Evolutionary conservation across 2,329 filamentous ascomycete species (phyloP).

Genomic region (Bipolaris gigantea): DNA sequence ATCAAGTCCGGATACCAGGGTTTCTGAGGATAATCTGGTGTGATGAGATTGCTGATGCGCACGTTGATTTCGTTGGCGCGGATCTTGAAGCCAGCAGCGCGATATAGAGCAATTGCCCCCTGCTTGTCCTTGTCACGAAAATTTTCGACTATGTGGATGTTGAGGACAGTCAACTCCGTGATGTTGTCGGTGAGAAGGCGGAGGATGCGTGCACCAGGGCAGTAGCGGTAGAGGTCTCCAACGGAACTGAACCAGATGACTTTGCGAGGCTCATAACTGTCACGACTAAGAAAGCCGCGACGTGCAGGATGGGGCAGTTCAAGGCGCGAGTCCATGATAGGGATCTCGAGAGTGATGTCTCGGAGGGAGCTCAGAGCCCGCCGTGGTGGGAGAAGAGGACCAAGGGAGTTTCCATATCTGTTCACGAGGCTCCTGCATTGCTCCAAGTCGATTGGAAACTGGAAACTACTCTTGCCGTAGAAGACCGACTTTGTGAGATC

Average conservation of each 20-base stretch:
- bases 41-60: not conserved
- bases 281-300: not conserved
- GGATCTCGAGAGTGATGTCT: constrained; percentile 7
- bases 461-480: constrained; percentile 13
- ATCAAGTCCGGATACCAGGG: not conserved
- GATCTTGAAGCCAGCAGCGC: constrained; percentile 8
- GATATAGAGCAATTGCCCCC: constrained; percentile 3
- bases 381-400: constrained; percentile 1
- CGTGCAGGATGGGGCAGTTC: not conserved
- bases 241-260: constrained; percentile 2
- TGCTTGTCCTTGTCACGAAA: not conserved
- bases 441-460: not conserved
- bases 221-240: constrained; percentile 11
- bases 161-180: constrained; percentile 7
- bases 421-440: not conserved
- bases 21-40: not conserved
- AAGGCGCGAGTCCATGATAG: constrained; percentile 11
- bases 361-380: constrained; percentile 2
- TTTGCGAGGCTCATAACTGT: not conserved
- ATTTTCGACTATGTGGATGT: constrained; percentile 9
- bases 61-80: constrained; percentile 12
- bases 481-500: constrained; percentile 12
- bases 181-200: constrained; percentile 7
- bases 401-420: not conserved
- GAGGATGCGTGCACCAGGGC: constrained; percentile 14